Percentiles rank a stretch among this genome's conserved stretches.
phyloP scores from a whole-genome alignment of 352 stramenopile species.

The Halophytophthora polymorphica region DNA sequence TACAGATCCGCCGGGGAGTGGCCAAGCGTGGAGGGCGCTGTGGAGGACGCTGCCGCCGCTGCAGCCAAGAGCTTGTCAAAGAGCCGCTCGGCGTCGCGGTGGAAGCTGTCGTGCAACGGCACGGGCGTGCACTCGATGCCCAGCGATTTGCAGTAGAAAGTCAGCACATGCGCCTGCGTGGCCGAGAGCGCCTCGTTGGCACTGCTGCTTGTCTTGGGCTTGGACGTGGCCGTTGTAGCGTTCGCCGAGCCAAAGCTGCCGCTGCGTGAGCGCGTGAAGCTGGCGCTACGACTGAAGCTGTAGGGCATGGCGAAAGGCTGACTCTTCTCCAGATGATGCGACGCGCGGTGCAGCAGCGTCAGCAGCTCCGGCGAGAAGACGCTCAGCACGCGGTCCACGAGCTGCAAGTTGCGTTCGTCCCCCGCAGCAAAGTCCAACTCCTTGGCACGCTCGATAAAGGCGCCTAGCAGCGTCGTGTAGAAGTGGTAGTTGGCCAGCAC shows the following conservation, averaged over 20 bases:
- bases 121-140: constrained; percentile 68
- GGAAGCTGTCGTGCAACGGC: constrained; percentile 67
- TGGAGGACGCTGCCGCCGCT: constrained; percentile 15
- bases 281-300: constrained; percentile 23
- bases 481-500: constrained; percentile 89
- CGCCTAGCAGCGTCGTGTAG: constrained; percentile 78
- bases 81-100: constrained; percentile 77
- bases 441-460: constrained; percentile 77
- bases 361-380: constrained; percentile 74
- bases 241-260: constrained; percentile 22
- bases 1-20: constrained; percentile 32
- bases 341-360: constrained; percentile 50
- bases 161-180: constrained; percentile 68
- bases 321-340: constrained; percentile 61
- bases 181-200: constrained; percentile 43
- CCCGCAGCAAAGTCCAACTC: constrained; percentile 76
- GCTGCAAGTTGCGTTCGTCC: constrained; percentile 57
- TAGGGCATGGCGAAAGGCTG: constrained; percentile 64
- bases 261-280: constrained; percentile 21
- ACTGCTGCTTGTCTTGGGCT: constrained; percentile 17
- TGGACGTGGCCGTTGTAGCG: constrained; percentile 13
- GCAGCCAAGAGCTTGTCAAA: constrained; percentile 78
- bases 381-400: constrained; percentile 67
- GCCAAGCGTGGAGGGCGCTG: constrained; percentile 12
- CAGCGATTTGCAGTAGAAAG: constrained; percentile 78